These are phyloP conservation scores for Chlamydomonas sp. DNA, from an alignment of 139 green algal genomes.

Conservation along the genomic window DNA sequence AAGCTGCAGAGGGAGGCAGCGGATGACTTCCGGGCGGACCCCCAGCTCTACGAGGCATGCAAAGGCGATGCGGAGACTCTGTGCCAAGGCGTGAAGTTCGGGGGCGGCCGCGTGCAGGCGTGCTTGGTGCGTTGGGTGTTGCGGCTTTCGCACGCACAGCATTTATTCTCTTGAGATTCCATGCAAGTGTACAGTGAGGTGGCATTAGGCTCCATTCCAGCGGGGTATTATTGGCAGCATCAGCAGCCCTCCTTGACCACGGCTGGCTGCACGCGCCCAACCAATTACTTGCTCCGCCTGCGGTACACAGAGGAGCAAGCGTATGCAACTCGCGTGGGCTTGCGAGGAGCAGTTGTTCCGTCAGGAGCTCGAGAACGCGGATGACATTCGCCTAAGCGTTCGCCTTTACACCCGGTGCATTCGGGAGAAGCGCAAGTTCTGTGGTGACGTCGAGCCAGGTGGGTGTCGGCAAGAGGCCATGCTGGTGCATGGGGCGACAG, in stretches of 20 bases:
- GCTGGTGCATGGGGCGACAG: not conserved
- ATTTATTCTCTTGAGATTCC: not conserved
- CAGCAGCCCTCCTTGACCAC: not conserved
- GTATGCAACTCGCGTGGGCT: conserved; percentile 63
- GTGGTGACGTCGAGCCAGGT: conserved; percentile 64
- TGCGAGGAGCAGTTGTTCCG: conserved; percentile 87
- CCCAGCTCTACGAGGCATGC: conserved; percentile 62
- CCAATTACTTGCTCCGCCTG: not conserved
- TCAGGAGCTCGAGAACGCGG: conserved; percentile 83
- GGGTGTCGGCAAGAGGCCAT: not conserved
- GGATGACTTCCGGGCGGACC: conserved; percentile 70
- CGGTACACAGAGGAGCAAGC: conserved; percentile 59
- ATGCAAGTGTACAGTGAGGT: not conserved
- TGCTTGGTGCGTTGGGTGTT: conserved; percentile 65
- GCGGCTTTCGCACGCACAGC: not conserved
- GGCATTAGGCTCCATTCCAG: not conserved
- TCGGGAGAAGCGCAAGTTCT: conserved; percentile 80
- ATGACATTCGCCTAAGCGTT: conserved; percentile 83
- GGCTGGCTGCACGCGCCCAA: not conserved
- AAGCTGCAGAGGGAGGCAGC: conserved; percentile 66
- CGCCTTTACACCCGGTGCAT: conserved; percentile 70
- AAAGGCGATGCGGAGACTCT: conserved; percentile 57
- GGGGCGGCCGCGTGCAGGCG: conserved; percentile 71
- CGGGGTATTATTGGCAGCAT: not conserved
- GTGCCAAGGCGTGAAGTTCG: conserved; percentile 67